Evolutionary conservation across 2,329 filamentous ascomycete species (phyloP).

Genomic region (Hypomyces rosellus): DNA sequence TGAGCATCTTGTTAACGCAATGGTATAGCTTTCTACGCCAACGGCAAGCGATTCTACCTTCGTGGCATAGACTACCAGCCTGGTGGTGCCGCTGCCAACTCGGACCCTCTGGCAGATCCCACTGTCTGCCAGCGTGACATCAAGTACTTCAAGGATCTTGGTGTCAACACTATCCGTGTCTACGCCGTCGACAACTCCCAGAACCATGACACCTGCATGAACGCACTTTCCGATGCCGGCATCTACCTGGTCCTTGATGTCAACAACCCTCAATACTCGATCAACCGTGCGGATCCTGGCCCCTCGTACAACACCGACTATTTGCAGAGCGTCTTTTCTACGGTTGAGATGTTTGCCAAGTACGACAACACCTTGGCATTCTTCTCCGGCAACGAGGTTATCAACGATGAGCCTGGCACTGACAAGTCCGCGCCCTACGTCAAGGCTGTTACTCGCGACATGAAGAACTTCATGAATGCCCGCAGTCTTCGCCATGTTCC

Average conservation of each 20-base stretch:
- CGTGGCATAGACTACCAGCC: constrained; percentile 58
- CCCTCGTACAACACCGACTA: constrained; percentile 82
- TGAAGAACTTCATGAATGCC: constrained; percentile 61
- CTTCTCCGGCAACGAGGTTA: constrained; percentile 77
- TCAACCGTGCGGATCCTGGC: constrained; percentile 73
- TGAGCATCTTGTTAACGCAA: background rate
- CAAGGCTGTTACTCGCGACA: constrained; percentile 73
- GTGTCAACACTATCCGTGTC: constrained; percentile 85
- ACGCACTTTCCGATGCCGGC: constrained; percentile 67
- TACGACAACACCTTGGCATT: constrained; percentile 85
- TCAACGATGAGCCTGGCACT: constrained; percentile 59
- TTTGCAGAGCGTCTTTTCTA: constrained; percentile 78
- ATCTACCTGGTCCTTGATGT: constrained; percentile 91
- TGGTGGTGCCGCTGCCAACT: constrained; percentile 47
- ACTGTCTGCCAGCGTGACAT: constrained; percentile 73
- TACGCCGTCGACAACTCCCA: constrained; percentile 86
- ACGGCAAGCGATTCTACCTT: constrained; percentile 49
- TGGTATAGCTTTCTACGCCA: constrained; percentile 47
- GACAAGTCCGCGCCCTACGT: constrained; percentile 65
- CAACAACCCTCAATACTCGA: constrained; percentile 82
- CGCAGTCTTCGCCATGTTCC: constrained; percentile 59
- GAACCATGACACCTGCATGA: constrained; percentile 82
- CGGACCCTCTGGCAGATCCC: constrained; percentile 72
- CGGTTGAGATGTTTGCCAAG: constrained; percentile 73
- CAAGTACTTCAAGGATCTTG: constrained; percentile 72